Percentiles rank a stretch among this genome's conserved stretches.
phyloP scores from a whole-genome alignment of 1,284 basidiomycete genomes.

The Neolentinus lepideus region DNA sequence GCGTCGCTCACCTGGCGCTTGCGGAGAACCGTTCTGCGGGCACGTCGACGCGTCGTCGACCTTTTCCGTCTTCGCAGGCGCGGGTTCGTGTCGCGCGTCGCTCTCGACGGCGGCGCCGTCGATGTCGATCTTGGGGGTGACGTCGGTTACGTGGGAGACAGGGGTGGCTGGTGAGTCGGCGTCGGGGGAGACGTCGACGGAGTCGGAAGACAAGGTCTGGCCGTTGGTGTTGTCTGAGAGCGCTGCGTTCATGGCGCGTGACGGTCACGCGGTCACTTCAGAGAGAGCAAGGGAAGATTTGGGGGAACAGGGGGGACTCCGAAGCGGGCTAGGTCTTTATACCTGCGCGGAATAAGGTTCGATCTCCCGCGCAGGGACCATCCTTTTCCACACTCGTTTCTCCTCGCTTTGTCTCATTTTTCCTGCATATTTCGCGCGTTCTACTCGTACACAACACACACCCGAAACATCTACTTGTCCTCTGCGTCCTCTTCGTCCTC shows the following conservation, averaged over 20 bases:
- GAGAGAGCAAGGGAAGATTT: slow-evolving; percentile 45
- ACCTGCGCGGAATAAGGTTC: slow-evolving; percentile 71
- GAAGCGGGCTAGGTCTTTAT: slow-evolving; percentile 71
- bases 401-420: slow-evolving; percentile 14
- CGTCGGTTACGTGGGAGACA: slow-evolving; percentile 36
- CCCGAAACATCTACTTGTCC: slow-evolving; percentile 28
- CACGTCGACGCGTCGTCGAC: slow-evolving; percentile 35
- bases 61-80: slow-evolving; percentile 34
- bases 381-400: slow-evolving; percentile 15
- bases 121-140: slow-evolving; percentile 53
- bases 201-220: slow-evolving; percentile 23
- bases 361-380: slow-evolving; percentile 69
- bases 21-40: slow-evolving; percentile 33
- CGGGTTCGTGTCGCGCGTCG: slow-evolving; percentile 53
- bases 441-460: slow-evolving; percentile 7
- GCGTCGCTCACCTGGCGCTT: slow-evolving; percentile 42
- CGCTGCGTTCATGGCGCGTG: slow-evolving; percentile 31
- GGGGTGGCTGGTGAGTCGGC: slow-evolving; percentile 56
- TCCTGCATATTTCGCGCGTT: slow-evolving; percentile 5
- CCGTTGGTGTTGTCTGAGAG: slow-evolving; percentile 2
- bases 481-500: slow-evolving; percentile 51
- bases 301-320: slow-evolving; percentile 61
- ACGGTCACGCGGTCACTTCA: slow-evolving; percentile 27
- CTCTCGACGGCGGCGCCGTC: slow-evolving; percentile 55
- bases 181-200: slow-evolving; percentile 25